Conservation (phyloP, 2,329 filamentous ascomycete species). For the Hypoxylon sp. region DNA sequence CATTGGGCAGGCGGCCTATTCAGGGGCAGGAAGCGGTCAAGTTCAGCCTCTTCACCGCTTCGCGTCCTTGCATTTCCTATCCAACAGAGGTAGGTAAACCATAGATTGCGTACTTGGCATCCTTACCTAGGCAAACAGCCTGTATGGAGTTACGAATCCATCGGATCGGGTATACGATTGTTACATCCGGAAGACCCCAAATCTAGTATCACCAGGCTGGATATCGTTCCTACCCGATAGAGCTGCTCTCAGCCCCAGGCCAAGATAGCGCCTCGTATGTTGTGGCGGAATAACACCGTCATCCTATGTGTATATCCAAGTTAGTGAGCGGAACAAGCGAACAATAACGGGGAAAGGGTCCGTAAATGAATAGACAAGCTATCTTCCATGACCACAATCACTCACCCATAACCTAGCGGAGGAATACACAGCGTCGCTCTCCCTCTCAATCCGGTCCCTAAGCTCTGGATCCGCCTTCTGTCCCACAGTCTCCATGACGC, state of each 20-base stretch:
- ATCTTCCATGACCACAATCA: slow-evolving; percentile 32
- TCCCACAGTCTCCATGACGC: slow-evolving; percentile 95
- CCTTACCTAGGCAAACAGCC: slow-evolving; percentile 4
- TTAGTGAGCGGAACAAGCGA: slow-evolving; percentile 1
- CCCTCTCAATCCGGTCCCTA: slow-evolving; percentile 85
- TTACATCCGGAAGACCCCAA: slow-evolving; percentile 88
- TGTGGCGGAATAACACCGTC: slow-evolving; percentile 84
- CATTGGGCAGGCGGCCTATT: slow-evolving; percentile 16
- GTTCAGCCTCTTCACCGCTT: slow-evolving; percentile 29
- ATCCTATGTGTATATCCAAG: slow-evolving; percentile 61
- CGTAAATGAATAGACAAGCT: neutral
- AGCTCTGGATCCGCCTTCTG: slow-evolving; percentile 84
- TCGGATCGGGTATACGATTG: slow-evolving; percentile 23
- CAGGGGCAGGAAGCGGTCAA: slow-evolving; percentile 31
- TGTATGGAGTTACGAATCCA: neutral
- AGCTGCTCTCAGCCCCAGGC: slow-evolving; percentile 78
- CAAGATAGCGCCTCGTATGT: slow-evolving; percentile 79
- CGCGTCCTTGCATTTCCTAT: neutral
- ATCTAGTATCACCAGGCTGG: slow-evolving; percentile 73
- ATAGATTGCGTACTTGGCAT: slow-evolving; percentile 15
- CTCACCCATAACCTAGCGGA: slow-evolving; percentile 88
- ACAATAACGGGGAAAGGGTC: slow-evolving; percentile 14
- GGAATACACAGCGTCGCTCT: slow-evolving; percentile 90
- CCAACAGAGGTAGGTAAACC: slow-evolving; percentile 9
- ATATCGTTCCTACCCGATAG: slow-evolving; percentile 75